Evolutionary conservation across 257 asterid species (phyloP), one percentile per base, ranked within the genome.

Genomic region (Jacaranda copaia): DNA sequence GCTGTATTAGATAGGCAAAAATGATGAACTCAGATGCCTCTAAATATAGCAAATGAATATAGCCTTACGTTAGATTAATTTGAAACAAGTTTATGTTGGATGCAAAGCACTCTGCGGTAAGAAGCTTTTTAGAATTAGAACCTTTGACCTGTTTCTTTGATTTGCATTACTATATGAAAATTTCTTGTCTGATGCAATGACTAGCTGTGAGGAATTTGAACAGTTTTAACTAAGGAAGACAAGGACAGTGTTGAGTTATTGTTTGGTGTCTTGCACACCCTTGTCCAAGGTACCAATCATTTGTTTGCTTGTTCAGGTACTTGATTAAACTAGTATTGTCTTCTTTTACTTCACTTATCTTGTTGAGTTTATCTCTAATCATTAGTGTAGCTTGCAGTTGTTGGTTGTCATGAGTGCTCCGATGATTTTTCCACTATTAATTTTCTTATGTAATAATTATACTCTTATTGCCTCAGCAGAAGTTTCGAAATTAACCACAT

Each of bases 181-280:
- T 15, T 36, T 52, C 6, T 7, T 16, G 32, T n/a, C 35, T 11
- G 11, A 70, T 52, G 76, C 42, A 72, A 38, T 56, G 6, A 39
- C 19, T 56, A 36, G 68, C 53, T 10, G 39, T 11, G 6, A 56
- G 36, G 38, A 46, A 62, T 66, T 43, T 25, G 13, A 40, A 43
- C 39, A 3, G 72, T 62, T 64, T 32, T 32, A 74, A 12, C 16
- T 5, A 38, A 10, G 11, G 16, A 58, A 19, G 57, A 71, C 32
- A 67, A 46, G 40, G 76, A 16, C 53, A 9, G 40, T 38, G 39
- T 55, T 53, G 15, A 35, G 49, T 53, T 67, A 48, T 63, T 67
- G 46, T 42, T 58, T 58, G 64, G 11, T 58, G 36, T 18, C 36
- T 18, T 56, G 10, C 8, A 16, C 5, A 18, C 3, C 14, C 35